Conservation (phyloP, 1,284 basidiomycete species). For the Apiotrichum akiyoshidainum region DNA sequence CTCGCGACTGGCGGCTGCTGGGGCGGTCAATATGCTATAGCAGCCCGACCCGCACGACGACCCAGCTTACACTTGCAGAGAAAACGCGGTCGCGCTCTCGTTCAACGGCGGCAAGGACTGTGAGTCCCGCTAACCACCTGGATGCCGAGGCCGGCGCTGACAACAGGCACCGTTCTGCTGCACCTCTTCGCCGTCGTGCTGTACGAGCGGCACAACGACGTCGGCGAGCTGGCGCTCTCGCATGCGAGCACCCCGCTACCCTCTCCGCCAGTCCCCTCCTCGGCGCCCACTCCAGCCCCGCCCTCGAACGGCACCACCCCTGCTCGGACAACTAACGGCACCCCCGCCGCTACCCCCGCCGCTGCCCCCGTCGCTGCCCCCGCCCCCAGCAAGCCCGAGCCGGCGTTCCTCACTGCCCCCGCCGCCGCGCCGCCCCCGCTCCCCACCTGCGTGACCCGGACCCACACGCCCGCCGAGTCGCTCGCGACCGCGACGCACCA, state of each 20-base stretch:
- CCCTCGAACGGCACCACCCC: too few species aligned
- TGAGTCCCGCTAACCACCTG: constrained; percentile 53
- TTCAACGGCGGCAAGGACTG: constrained; percentile 99
- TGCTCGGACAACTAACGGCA: not conserved
- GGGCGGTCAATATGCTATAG: too few species aligned
- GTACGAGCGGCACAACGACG: constrained; percentile 35
- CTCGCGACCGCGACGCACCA: constrained; percentile 14
- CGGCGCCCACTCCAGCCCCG: too few species aligned
- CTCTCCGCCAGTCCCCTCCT: too few species aligned
- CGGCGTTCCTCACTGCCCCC: constrained; percentile 7
- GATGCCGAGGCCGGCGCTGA: not conserved
- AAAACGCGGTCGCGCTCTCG: constrained; percentile 71
- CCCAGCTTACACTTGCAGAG: constrained; percentile 48
- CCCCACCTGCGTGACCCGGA: constrained; percentile 5
- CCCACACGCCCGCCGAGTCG: not conserved
- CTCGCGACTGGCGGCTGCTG: too few species aligned
- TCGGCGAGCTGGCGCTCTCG: not conserved
- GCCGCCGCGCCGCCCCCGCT: constrained; percentile 18
- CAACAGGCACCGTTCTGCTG: constrained; percentile 87
- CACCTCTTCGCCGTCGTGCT: constrained; percentile 80
- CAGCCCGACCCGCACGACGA: not conserved
- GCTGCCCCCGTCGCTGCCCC: not conserved
- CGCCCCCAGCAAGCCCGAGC: not conserved
- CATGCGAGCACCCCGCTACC: not conserved
- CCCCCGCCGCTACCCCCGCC: not conserved